Conservation (phyloP, 2,329 filamentous ascomycete genomes). For the Penicillium sp. region DNA sequence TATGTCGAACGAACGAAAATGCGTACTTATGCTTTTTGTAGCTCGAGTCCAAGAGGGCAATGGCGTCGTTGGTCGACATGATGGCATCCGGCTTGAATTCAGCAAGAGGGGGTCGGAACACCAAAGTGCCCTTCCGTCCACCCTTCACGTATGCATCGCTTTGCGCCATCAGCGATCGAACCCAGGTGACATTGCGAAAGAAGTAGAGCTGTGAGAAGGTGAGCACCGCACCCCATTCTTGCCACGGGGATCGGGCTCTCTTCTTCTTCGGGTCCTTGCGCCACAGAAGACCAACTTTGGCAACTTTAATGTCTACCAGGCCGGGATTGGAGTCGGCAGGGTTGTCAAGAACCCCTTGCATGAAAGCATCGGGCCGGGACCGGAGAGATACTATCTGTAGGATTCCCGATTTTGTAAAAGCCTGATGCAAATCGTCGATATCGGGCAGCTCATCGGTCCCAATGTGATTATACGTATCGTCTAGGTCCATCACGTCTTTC, state of each 20-base stretch:
- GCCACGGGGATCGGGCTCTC: conserved; percentile 93
- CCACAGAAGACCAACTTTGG: conserved; percentile 94
- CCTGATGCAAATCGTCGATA: conserved; percentile 78
- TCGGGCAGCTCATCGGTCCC: conserved; percentile 78
- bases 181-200: conserved; percentile 91
- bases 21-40: conserved; percentile 96
- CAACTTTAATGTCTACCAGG: conserved; percentile 95
- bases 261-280: conserved; percentile 93
- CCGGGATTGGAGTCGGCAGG: conserved; percentile 86
- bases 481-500: conserved; percentile 88
- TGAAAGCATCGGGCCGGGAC: conserved; percentile 92
- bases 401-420: conserved; percentile 88
- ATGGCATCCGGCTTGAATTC: conserved; percentile 93
- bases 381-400: conserved; percentile 93
- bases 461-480: conserved; percentile 88
- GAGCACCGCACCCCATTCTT: conserved; percentile 96
- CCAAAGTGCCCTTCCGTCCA: conserved; percentile 75
- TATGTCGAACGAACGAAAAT: conserved; percentile 86
- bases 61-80: conserved; percentile 91
- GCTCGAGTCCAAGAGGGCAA: conserved; percentile 80
- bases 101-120: conserved; percentile 86
- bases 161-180: conserved; percentile 87
- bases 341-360: conserved; percentile 84
- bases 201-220: conserved; percentile 98
- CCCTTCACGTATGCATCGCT: conserved; percentile 80